These are phyloP conservation scores for Eustoma russellianum DNA, from an alignment of 257 asterid genomes.

Conservation along the genomic window DNA sequence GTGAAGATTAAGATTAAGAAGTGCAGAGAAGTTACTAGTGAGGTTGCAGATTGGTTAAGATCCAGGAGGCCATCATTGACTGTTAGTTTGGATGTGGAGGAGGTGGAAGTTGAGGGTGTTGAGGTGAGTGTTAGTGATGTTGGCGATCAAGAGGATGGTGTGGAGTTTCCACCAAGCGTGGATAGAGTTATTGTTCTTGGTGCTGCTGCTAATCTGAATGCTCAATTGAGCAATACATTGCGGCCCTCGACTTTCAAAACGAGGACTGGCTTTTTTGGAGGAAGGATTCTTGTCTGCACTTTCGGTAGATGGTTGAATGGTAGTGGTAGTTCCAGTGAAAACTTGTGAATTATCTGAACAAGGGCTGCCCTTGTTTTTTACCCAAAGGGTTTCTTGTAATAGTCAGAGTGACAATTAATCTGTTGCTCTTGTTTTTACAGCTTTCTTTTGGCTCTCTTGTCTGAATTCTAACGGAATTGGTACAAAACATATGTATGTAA, in stretches of 20 bases:
- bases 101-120: constrained; percentile 40
- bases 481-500: neutral
- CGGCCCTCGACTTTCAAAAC: constrained; percentile 29
- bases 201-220: constrained; percentile 16
- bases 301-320: constrained; percentile 49
- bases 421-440: too few relatives aligned
- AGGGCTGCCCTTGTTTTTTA: constrained; percentile 12
- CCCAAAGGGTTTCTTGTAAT: constrained; percentile 6
- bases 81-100: constrained; percentile 66
- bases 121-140: constrained; percentile 49
- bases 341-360: constrained; percentile 21
- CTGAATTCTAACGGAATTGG: neutral
- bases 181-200: constrained; percentile 12
- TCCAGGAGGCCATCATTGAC: constrained; percentile 48
- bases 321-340: constrained; percentile 26
- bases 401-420: too few relatives aligned
- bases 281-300: constrained; percentile 51
- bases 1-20: constrained; percentile 83
- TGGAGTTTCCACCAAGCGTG: constrained; percentile 33
- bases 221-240: constrained; percentile 29
- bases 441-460: neutral
- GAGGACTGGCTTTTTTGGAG: constrained; percentile 43
- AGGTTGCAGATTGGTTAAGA: constrained; percentile 54
- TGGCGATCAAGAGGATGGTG: constrained; percentile 41
- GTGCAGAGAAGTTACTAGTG: constrained; percentile 62